Base-by-base conservation (phyloP, 306 rosid genomes). In the Lathyrus sativus region DNA sequence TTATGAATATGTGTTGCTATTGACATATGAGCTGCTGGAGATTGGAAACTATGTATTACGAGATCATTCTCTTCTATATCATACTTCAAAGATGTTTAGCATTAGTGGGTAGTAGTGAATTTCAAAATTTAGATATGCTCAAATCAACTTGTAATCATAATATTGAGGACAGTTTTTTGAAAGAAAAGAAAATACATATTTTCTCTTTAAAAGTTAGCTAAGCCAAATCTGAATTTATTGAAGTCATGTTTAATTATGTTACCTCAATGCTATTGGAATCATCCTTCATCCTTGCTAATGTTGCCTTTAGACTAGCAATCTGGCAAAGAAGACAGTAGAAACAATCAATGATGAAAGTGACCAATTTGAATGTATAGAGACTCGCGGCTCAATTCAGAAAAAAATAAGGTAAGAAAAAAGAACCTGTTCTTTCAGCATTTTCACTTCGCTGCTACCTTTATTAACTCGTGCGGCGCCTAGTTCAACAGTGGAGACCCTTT, bases 401-500 rank as follows among this genome's bases (percentile, higher is more conserved):
- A 53, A 53, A 53, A 24, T 10, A 19, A 10, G 58, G 59, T 53
- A 53, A 15, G 13, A 63, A 33, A 14, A 59, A n/a, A 74, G 53
- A 65, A 91, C 97, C 99, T 95, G 97, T 76, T 90, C 99, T 77
- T 81, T 95, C 11, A 95, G 92, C 75, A 88, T 96, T 78, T 88
- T 95, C 46, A 85, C 85, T 68, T 95, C 96, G 13, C 78, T 39
- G 37, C 79, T 38, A 49, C 87, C 97, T 85, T 85, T 90, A 89
- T 95, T 88, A 64, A 82, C 88, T 70, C 81, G 77, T 51, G 97
- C 97, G 46, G 97, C 95, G 42, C 99, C 99, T 43, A 95, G 97
- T 82, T 95, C 97, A 67, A 95, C 19, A 2, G 95, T 85, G 77
- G 97, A 87, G 67, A 95, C 99, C 59, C 99, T 79, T 80, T 95